A percentile compares a stretch with the other conserved stretches of the same genome.
Evolutionary conservation across 23 red algal species (phyloP).

Genomic region (Gracilaria domingensis): DNA sequence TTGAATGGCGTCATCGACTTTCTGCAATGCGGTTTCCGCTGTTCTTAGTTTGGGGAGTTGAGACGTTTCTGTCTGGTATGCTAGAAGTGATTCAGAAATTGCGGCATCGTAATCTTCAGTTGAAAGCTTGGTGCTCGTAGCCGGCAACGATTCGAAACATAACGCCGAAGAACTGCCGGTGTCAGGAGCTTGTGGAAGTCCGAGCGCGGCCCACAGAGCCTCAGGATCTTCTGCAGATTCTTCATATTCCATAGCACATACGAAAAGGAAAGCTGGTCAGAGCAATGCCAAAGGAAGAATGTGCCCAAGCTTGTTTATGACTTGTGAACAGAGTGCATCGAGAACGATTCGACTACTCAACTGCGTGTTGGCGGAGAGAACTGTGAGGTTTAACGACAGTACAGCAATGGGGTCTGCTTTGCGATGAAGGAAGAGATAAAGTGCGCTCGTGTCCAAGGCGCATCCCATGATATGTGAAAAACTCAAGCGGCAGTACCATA

Average conservation of each 20-base stretch:
- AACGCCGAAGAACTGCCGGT: neutral
- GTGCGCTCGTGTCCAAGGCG: too few relatives aligned
- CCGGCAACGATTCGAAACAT: neutral
- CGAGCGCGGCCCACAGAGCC: slow-evolving; percentile 13
- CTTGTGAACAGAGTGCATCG: too few relatives aligned
- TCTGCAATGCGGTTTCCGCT: neutral
- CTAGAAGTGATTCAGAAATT: slow-evolving; percentile 12
- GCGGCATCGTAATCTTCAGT: slow-evolving; percentile 20
- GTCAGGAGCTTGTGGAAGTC: neutral
- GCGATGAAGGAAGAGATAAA: too few relatives aligned
- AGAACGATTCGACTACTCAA: too few relatives aligned
- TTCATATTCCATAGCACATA: slow-evolving; percentile 5
- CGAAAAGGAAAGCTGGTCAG: neutral
- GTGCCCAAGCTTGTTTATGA: neutral
- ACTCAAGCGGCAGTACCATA: too few relatives aligned
- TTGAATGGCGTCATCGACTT: neutral
- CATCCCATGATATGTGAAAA: too few relatives aligned
- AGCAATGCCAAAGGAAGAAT: neutral
- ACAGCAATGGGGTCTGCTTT: too few relatives aligned
- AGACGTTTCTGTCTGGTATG: slow-evolving; percentile 7
- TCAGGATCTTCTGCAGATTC: slow-evolving; percentile 19
- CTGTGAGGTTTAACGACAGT: too few relatives aligned
- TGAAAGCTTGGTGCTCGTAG: neutral
- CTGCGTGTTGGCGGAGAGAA: too few relatives aligned
- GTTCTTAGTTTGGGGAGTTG: neutral